Evolutionary conservation across 306 rosid species (phyloP).

Genomic region (Lablab purpureus): DNA sequence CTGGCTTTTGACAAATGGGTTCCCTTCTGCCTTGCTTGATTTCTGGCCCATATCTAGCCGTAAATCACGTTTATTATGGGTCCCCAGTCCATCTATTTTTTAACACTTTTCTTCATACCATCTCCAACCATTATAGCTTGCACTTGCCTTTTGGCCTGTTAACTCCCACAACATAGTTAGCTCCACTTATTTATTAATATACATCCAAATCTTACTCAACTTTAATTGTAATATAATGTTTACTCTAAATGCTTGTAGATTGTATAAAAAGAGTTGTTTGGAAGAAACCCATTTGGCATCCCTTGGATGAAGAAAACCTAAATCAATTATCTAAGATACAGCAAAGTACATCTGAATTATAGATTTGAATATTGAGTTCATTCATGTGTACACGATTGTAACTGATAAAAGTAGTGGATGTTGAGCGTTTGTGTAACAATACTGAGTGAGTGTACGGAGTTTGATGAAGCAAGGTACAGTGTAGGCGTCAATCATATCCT

Average conservation of each 20-base stretch:
- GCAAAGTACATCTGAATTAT: no score
- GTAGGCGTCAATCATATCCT: not conserved
- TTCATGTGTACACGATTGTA: no score
- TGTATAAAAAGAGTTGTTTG: no score
- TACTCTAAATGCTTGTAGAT: not conserved
- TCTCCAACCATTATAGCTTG: not conserved
- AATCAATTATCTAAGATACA: no score
- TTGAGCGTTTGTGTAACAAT: not conserved
- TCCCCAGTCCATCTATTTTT: slow-evolving; percentile 23
- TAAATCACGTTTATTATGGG: slow-evolving; percentile 57
- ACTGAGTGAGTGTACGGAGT: not conserved
- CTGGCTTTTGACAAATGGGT: slow-evolving; percentile 26
- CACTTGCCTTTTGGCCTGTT: not conserved
- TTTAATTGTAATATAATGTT: not conserved
- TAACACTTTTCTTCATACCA: not conserved
- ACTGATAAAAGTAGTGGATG: not conserved
- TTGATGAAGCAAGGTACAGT: not conserved
- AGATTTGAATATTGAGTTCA: no score
- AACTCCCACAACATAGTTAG: not conserved
- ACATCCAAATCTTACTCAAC: not conserved
- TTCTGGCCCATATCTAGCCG: slow-evolving; percentile 48
- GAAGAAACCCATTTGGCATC: no score
- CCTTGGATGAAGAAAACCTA: no score
- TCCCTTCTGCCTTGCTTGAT: slow-evolving; percentile 10
- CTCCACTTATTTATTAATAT: not conserved